phyloP scores from a whole-genome alignment of 352 stramenopile species.

The Aphanomyces stellatus region DNA sequence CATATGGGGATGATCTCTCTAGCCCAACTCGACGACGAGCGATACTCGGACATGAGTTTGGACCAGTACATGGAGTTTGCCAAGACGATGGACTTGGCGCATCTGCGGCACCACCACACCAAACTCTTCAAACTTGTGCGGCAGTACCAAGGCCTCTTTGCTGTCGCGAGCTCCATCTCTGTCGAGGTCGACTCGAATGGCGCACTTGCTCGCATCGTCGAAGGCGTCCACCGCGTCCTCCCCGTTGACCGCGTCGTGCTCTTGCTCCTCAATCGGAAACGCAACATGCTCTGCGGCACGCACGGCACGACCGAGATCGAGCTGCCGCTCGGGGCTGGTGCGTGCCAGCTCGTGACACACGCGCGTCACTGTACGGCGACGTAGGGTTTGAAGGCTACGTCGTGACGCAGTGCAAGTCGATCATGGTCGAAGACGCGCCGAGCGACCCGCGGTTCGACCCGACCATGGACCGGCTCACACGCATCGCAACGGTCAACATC shows the following conservation, averaged over 20 bases:
- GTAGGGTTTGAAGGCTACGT: background rate
- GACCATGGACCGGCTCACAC: background rate
- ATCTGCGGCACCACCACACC: conserved; percentile 2
- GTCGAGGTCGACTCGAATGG: conserved; percentile 8
- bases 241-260: background rate
- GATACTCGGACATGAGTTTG: background rate
- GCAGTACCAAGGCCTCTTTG: conserved; percentile 7
- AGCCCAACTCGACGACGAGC: background rate
- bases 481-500: background rate
- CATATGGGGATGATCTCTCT: no score
- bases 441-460: background rate
- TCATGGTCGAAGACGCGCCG: background rate
- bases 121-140: conserved; percentile 15
- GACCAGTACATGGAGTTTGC: conserved; percentile 1
- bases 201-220: conserved; percentile 7
- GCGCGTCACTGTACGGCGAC: background rate
- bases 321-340: background rate
- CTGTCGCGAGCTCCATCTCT: conserved; percentile 11
- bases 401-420: background rate
- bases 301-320: background rate
- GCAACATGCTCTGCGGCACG: background rate
- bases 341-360: background rate
- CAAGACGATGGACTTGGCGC: background rate
- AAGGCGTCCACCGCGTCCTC: background rate
- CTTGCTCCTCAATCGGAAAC: background rate